phyloP scores from a whole-genome alignment of 495 filamentous ascomycete genomes.

The Lepraria neglecta region DNA sequence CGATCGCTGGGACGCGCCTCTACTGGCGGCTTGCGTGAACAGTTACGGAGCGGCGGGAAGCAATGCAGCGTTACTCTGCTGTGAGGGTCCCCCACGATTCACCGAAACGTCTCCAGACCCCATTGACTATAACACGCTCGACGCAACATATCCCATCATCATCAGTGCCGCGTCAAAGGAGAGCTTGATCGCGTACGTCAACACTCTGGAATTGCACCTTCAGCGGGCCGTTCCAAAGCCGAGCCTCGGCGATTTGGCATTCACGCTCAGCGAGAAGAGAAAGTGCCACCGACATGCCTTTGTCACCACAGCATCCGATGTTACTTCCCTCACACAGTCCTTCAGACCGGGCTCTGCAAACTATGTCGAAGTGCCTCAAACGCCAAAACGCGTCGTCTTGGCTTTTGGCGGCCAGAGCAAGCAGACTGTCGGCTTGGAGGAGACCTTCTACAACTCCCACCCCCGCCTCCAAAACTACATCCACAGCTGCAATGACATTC shows the following conservation, averaged over 20 bases:
- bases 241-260: not conserved
- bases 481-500: slow-evolving; percentile 13
- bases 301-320: not conserved
- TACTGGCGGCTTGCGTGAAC: slow-evolving; percentile 34
- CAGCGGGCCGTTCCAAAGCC: not conserved
- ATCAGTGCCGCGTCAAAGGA: not conserved
- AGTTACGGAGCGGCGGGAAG: slow-evolving; percentile 46
- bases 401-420: slow-evolving; percentile 30
- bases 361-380: not conserved
- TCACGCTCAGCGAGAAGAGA: slow-evolving; percentile 1
- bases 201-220: not conserved
- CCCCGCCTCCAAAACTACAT: slow-evolving; percentile 35
- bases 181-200: not conserved
- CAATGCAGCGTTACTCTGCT: slow-evolving; percentile 33
- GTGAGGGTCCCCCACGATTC: not conserved
- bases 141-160: slow-evolving; percentile 19
- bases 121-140: not conserved
- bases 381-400: not conserved
- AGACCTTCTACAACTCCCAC: slow-evolving; percentile 29
- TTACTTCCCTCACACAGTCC: not conserved
- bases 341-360: not conserved
- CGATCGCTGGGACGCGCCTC: slow-evolving; percentile 22
- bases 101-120: too few species aligned
- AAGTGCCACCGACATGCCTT: not conserved
- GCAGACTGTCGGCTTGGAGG: slow-evolving; percentile 25